phyloP scores from a whole-genome alignment of 2,329 filamentous ascomycete species.

The Aspergillus fijiensis region DNA sequence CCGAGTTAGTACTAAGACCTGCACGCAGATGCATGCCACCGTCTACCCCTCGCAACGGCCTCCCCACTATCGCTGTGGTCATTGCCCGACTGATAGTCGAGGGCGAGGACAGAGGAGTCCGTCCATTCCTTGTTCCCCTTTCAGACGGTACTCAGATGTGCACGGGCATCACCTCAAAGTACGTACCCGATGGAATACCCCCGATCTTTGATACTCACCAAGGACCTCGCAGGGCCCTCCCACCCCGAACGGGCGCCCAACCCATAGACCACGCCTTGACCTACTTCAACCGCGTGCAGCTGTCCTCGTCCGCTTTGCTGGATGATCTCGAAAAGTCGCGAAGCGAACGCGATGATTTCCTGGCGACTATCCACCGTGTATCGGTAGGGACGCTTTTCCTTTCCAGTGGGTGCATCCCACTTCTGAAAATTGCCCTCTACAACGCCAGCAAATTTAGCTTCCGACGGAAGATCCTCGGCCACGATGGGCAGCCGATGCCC shows the following conservation, averaged over 20 bases:
- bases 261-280: conserved; percentile 24
- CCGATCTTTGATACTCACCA: no score
- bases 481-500: conserved; percentile 3
- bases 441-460: conserved; percentile 19
- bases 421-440: conserved; percentile 21
- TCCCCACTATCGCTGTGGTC: conserved; percentile 21
- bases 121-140: conserved; percentile 22
- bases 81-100: conserved; percentile 21
- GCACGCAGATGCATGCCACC: conserved; percentile 25
- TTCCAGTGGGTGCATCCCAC: conserved; percentile 15
- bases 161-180: conserved; percentile 17
- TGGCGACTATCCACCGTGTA: conserved; percentile 18
- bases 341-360: conserved; percentile 15
- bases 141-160: conserved; percentile 23
- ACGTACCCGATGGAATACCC: background rate
- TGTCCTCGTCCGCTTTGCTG: conserved; percentile 21
- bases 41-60: conserved; percentile 12
- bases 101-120: conserved; percentile 20
- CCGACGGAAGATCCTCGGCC: background rate
- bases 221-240: conserved; percentile 2
- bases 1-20: background rate
- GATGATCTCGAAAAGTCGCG: conserved; percentile 18
- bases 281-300: conserved; percentile 19
- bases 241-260: conserved; percentile 10
- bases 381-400: conserved; percentile 20